These are phyloP conservation scores for Candida manassasensis DNA, from an alignment of 805 yeast genomes.

Conservation along the genomic window DNA sequence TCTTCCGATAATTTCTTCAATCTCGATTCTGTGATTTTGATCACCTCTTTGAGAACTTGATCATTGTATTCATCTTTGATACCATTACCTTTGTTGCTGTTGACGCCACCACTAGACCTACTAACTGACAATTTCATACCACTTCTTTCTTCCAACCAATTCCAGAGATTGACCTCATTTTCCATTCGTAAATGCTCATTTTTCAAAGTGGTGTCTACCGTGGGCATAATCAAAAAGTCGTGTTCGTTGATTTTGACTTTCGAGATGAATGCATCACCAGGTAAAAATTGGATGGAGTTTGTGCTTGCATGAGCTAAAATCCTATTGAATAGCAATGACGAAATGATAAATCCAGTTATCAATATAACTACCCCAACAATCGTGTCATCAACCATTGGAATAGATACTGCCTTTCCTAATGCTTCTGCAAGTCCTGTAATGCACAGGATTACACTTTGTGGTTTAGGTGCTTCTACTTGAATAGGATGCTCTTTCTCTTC, in stretches of 20 bases:
- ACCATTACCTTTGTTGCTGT: not conserved
- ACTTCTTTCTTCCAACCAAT: conserved; percentile 53
- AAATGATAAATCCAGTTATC: conserved; percentile 12
- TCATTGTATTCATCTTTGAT: conserved; percentile 18
- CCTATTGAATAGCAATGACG: conserved; percentile 6
- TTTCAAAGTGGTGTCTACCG: conserved; percentile 29
- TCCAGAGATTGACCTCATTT: conserved; percentile 64
- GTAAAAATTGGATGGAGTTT: conserved; percentile 5
- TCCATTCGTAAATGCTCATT: conserved; percentile 25
- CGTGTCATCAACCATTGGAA: conserved; percentile 22
- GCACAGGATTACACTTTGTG: conserved; percentile 14
- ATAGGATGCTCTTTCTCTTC: conserved; percentile 4
- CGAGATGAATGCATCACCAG: conserved; percentile 8
- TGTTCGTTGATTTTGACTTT: conserved; percentile 28
- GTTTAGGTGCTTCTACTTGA: conserved; percentile 12
- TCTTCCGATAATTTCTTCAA: conserved; percentile 22
- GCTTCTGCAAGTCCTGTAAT: conserved; percentile 16
- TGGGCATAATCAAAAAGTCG: conserved; percentile 38
- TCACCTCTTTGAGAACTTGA: conserved; percentile 46
- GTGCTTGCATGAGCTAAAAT: conserved; percentile 4
- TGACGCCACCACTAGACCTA: not conserved
- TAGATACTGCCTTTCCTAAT: conserved; percentile 23
- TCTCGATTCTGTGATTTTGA: conserved; percentile 40
- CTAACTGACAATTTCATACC: conserved; percentile 10
- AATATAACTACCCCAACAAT: conserved; percentile 19